Evolutionary conservation across 2,329 filamentous ascomycete species (phyloP), one percentile per base, ranked within the genome.

Genomic region (Conoideocrella luteorostrata): DNA sequence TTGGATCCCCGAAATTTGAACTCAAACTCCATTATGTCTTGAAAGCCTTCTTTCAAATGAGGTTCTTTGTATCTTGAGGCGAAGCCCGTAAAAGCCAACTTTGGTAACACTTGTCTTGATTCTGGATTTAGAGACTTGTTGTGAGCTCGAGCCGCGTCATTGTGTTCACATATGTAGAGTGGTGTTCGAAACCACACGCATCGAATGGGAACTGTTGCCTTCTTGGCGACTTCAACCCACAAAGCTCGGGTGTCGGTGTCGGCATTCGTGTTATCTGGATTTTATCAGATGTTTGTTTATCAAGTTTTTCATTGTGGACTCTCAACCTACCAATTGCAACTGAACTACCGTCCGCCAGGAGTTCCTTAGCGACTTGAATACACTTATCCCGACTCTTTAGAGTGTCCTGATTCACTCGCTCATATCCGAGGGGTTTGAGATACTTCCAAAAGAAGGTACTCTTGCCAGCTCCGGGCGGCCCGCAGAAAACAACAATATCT

Each of bases 221-320:
- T 83, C 50, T 74, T 75, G 15, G 89, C 89, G 23, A 97, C 66
- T 21, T 78, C 69, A 24, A 88, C 66, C 91, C 91, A 97, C 47
- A 86, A 68, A n/a, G 76, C 74, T 51, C 93, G 77, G 20, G 84
- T 88, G 41, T 87, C 84, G 10, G 72, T 62, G 65, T 95, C 86
- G 23, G 90, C 80, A 60, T 98, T 98, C n/a, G 93, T 97, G 62
- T 95, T 97, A 64, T 98, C 93, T 93, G 39, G 44, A 7, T 9
- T 12, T 29, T 17, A 17, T 42, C 30, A 42, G 21, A n/a, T 34
- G 28, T 10, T 17, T 21, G 43, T 37, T 43, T 43, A 34, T 30
- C 47, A 52, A 39, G 47, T 50, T 42, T 45, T 41, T 29, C 22
- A 22, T 21, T 45, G 18, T 39, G 29, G 17, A 35, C 30, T 12